Evolutionary conservation across 2,329 filamentous ascomycete species (phyloP).

Genomic region (Cercospora nicotianae): DNA sequence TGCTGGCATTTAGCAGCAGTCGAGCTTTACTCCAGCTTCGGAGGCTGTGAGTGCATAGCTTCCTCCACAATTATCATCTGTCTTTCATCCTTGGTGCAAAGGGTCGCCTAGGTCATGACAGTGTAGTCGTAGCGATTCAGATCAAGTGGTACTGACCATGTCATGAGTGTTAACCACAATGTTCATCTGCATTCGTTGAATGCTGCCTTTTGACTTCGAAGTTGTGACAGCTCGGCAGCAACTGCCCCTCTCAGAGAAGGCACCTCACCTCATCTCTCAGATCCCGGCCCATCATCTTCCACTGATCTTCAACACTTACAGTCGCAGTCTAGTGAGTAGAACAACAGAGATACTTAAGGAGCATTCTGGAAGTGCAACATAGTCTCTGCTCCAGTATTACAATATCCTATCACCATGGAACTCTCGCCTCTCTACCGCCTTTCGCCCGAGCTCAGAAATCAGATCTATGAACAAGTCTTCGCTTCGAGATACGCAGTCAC

Average conservation of each 20-base stretch:
- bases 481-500: conserved; percentile 26
- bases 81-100: not conserved
- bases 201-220: not conserved
- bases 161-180: no score
- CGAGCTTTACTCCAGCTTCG: not conserved
- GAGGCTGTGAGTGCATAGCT: not conserved
- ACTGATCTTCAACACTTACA: not conserved
- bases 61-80: not conserved
- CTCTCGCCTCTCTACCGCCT: not conserved
- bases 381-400: not conserved
- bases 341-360: not conserved
- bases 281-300: not conserved
- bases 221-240: not conserved
- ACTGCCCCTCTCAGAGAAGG: not conserved
- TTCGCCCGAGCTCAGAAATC: conserved; percentile 26
- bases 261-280: not conserved
- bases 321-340: no score
- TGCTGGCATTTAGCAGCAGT: not conserved
- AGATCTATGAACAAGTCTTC: conserved; percentile 29
- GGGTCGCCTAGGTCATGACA: not conserved
- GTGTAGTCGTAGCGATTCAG: not conserved
- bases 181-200: not conserved
- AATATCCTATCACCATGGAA: not conserved
- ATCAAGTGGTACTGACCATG: no score
- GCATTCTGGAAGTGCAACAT: not conserved